These are phyloP conservation scores for Mortierella sp. DNA, from an alignment of 371 early-diverging fungal species.

Conservation along the genomic window DNA sequence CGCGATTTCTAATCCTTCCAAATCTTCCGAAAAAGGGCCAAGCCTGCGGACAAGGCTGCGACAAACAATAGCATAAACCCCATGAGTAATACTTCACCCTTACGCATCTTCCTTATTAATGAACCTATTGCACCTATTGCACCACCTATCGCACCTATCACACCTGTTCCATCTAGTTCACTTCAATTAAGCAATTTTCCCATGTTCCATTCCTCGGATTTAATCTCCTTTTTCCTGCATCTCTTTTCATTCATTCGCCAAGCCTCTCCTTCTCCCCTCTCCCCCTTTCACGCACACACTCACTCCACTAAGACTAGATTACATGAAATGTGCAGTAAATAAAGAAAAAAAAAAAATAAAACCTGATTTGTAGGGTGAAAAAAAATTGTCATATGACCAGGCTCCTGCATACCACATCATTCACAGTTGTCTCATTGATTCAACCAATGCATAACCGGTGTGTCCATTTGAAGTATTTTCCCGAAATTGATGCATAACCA, in stretches of 20 bases:
- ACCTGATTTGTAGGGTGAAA: not conserved
- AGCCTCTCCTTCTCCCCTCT: not conserved
- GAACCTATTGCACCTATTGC: not conserved
- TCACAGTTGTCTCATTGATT: not conserved
- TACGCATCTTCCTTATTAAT: not conserved
- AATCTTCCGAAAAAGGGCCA: not conserved
- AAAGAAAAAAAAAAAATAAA: not conserved
- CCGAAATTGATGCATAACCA: not conserved
- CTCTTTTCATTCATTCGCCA: too few species aligned
- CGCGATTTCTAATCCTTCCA: constrained; percentile 4
- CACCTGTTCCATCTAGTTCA: not conserved
- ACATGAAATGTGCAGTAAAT: not conserved
- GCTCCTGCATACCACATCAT: not conserved
- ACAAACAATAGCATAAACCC: not conserved
- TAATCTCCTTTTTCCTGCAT: too few species aligned
- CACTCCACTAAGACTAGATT: not conserved
- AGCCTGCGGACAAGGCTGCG: not conserved
- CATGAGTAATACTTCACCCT: not conserved
- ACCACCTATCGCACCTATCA: not conserved
- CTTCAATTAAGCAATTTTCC: constrained; percentile 1
- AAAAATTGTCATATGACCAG: constrained; percentile 12
- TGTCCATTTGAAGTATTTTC: constrained; percentile 1
- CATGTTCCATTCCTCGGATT: not conserved
- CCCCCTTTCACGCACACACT: not conserved
- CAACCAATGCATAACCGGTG: constrained; percentile 3